Conservation (phyloP, 75 land plant species). For the Isoetes taiwanensis region DNA sequence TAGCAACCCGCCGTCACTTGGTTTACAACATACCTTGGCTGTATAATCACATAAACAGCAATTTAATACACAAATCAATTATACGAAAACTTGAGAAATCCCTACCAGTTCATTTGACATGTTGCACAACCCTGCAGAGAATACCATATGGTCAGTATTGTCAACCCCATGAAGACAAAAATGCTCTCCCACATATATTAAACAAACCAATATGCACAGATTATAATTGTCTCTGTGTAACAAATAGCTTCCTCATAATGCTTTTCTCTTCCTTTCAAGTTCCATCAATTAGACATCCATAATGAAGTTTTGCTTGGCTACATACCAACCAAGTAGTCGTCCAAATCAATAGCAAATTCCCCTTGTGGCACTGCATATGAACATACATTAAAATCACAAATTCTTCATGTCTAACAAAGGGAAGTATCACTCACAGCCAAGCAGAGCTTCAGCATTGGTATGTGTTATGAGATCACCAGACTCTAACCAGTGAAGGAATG, state of each 20-base stretch:
- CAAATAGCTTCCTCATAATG: no score
- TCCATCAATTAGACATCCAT: no score
- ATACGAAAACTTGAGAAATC: neutral
- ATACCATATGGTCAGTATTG: slow-evolving; percentile 7
- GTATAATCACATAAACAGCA: slow-evolving; percentile 6
- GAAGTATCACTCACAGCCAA: slow-evolving; percentile 43
- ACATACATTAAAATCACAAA: neutral
- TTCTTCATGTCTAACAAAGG: neutral
- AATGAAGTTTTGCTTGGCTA: no score
- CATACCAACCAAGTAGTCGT: slow-evolving; percentile 84
- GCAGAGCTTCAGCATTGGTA: slow-evolving; percentile 45
- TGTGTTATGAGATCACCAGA: slow-evolving; percentile 61
- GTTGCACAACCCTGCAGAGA: slow-evolving; percentile 69
- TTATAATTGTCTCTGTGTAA: no score
- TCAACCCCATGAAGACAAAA: no score
- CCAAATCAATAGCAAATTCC: slow-evolving; percentile 62
- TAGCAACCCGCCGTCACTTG: slow-evolving; percentile 76
- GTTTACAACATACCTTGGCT: slow-evolving; percentile 92
- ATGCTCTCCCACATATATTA: no score
- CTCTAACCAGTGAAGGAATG: slow-evolving; percentile 80
- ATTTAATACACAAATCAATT: neutral
- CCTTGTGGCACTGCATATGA: slow-evolving; percentile 40
- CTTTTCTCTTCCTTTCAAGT: no score
- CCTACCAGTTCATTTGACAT: slow-evolving; percentile 85
- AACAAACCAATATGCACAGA: no score